phyloP scores from a whole-genome alignment of 2,329 filamentous ascomycete species.

The Sarocladiaceae sp. region DNA sequence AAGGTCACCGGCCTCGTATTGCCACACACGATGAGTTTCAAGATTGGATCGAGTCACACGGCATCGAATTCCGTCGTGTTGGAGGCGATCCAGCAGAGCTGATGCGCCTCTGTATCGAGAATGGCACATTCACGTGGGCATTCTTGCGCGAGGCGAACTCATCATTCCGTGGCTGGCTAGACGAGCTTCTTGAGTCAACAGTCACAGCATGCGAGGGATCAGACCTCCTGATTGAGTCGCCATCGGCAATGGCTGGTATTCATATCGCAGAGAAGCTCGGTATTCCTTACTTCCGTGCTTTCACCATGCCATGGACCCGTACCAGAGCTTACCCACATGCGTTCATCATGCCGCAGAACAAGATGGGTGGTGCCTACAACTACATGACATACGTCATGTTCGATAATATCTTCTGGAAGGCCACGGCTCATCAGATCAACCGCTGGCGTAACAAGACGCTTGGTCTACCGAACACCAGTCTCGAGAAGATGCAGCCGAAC shows the following conservation, averaged over 20 bases:
- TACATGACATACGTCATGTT: slow-evolving; percentile 95
- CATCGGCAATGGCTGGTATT: slow-evolving; percentile 94
- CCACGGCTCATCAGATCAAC: slow-evolving; percentile 87
- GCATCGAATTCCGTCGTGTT: slow-evolving; percentile 86
- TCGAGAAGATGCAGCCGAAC: slow-evolving; percentile 92
- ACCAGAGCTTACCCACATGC: slow-evolving; percentile 95
- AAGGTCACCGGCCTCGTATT: slow-evolving; percentile 83
- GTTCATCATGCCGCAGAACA: slow-evolving; percentile 87
- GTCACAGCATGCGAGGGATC: slow-evolving; percentile 81
- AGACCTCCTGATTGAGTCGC: slow-evolving; percentile 90
- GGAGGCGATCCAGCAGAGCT: slow-evolving; percentile 90
- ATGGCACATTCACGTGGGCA: slow-evolving; percentile 92
- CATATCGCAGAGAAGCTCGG: slow-evolving; percentile 91
- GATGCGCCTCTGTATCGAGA: slow-evolving; percentile 93
- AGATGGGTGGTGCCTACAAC: slow-evolving; percentile 94
- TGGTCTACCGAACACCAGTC: slow-evolving; percentile 70
- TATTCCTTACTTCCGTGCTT: slow-evolving; percentile 95
- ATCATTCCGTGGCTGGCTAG: slow-evolving; percentile 93
- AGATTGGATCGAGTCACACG: slow-evolving; percentile 84
- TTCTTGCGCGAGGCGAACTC: slow-evolving; percentile 84
- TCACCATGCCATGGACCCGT: slow-evolving; percentile 98
- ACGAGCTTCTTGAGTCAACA: slow-evolving; percentile 76
- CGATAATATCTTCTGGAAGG: slow-evolving; percentile 94
- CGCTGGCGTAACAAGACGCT: slow-evolving; percentile 82
- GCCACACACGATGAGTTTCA: slow-evolving; percentile 91